Base-by-base conservation (phyloP, 768 basidiomycete species). In the Holtermannia corniformis region DNA sequence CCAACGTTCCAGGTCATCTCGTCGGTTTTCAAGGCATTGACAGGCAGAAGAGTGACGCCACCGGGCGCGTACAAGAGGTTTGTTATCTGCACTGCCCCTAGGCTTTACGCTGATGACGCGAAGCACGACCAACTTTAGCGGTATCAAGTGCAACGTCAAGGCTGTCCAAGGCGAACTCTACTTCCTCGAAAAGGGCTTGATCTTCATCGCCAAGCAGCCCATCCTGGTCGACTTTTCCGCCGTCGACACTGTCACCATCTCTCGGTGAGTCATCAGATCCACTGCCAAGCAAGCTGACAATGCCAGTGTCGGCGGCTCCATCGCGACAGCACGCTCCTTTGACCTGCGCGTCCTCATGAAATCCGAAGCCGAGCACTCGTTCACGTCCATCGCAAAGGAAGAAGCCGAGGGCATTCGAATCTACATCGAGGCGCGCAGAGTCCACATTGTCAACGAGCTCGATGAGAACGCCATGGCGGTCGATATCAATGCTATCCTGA, bases 131-230 rank as follows among this genome's bases (percentile, higher is more conserved):
- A 88, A 90, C 3, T 85, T 90, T 59, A 85, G 87, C 14, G 88
- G 89, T n/a, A 84, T 99, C 75, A 97, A 97, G 75, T 90, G 89
- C 62, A 95, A 96, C 72, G 78, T 97, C 61, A 97, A 97, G 74
- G 95, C 95, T 42, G 80, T 86, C 3, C 90, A 93, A 72, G 95
- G 95, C 55, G 91, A 96, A 70, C 81, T 99, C 26, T 97, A 95
- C 80, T 81, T 97, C 78, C 83, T 99, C 58, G 95, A 97, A 65
- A 96, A 96, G 80, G 88, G 86, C 72, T 79, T 99, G 45, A 89
- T 99, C 75, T 97, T 97, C 75, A 89, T 97, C 56, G 91, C 93
- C 51, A 57, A 97, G 73, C 84, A 87, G 60, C 93, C 95, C 1
- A 82, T 82, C 27, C 83, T 95, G 64, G 80, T 96, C 62, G 88